Conservation (phyloP, 2,329 filamentous ascomycete genomes). For the Phaeophleospora eucalypticola region DNA sequence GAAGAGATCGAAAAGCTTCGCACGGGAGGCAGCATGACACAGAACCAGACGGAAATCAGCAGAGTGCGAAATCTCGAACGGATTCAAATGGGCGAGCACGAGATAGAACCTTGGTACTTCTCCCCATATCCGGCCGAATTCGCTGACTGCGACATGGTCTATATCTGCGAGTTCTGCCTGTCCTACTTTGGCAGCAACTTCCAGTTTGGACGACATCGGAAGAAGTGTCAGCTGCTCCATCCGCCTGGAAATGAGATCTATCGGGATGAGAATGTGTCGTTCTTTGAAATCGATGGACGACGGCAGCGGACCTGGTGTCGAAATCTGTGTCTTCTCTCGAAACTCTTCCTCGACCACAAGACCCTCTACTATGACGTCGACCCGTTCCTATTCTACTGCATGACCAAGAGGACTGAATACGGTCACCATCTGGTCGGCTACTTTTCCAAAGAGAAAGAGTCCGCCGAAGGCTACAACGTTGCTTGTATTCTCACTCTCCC, state of each 20-base stretch:
- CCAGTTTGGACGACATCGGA: conserved; percentile 77
- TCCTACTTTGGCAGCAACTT: conserved; percentile 81
- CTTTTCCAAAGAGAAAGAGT: conserved; percentile 98
- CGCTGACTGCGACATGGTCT: conserved; percentile 82
- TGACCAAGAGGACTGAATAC: conserved; percentile 83
- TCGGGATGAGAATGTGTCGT: conserved; percentile 86
- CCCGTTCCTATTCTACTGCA: conserved; percentile 97
- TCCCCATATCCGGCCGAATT: conserved; percentile 92
- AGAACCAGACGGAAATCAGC: conserved; percentile 94
- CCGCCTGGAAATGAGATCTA: conserved; percentile 98
- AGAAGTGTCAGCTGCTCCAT: conserved; percentile 86
- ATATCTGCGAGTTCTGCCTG: conserved; percentile 96
- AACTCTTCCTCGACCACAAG: conserved; percentile 96
- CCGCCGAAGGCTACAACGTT: conserved; percentile 93
- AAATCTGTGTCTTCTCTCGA: conserved; percentile 88
- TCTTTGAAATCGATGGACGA: conserved; percentile 95
- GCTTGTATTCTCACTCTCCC: conserved; percentile 96
- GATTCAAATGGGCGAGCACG: conserved; percentile 87
- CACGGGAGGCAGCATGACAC: conserved; percentile 95
- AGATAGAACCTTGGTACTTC: conserved; percentile 98
- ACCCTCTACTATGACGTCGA: conserved; percentile 99
- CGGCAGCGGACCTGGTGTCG: conserved; percentile 95
- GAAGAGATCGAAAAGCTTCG: conserved; percentile 95
- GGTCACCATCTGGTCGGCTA: conserved; percentile 98
- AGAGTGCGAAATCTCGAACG: conserved; percentile 91